These are phyloP conservation scores for Euphorbia pulcherrima DNA, from an alignment of 345 rosid genomes.

Conservation along the genomic window DNA sequence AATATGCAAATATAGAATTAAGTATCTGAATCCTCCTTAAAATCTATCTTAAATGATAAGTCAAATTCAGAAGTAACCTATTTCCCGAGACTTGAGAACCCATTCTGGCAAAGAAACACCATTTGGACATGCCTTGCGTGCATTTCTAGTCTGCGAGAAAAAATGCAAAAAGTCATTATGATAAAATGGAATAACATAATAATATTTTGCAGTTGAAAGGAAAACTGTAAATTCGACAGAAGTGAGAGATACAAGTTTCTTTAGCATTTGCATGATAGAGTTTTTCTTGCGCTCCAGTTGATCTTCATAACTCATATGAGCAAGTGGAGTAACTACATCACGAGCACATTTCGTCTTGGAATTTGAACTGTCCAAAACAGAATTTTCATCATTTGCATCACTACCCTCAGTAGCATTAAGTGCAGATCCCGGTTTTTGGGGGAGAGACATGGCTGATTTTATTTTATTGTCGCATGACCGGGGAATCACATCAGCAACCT, in stretches of 20 bases:
- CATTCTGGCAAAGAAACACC: constrained; percentile 82
- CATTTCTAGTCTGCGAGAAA: constrained; percentile 66
- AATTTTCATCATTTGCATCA: constrained; percentile 32
- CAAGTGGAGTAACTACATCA: constrained; percentile 82
- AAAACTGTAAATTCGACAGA: not conserved
- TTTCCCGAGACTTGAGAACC: constrained; percentile 75
- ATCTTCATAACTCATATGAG: constrained; percentile 61
- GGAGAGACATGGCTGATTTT: constrained; percentile 36
- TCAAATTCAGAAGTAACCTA: constrained; percentile 46
- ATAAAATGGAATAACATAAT: constrained; percentile 8
- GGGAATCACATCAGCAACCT: constrained; percentile 72
- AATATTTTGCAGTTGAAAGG: not conserved
- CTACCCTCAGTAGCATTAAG: constrained; percentile 25
- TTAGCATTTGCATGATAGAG: constrained; percentile 61
- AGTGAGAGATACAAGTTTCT: constrained; percentile 50
- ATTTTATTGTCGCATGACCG: constrained; percentile 56
- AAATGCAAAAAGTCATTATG: constrained; percentile 22
- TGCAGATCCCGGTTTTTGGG: constrained; percentile 23
- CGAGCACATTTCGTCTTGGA: constrained; percentile 55
- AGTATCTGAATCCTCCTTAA: not conserved
- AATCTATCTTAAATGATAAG: not conserved
- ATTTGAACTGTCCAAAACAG: constrained; percentile 23
- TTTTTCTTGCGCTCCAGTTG: constrained; percentile 62
- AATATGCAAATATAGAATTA: not conserved
- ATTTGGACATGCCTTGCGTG: constrained; percentile 88